phyloP scores from a whole-genome alignment of 2,329 filamentous ascomycete genomes.

The Cladorrhinum sp. region DNA sequence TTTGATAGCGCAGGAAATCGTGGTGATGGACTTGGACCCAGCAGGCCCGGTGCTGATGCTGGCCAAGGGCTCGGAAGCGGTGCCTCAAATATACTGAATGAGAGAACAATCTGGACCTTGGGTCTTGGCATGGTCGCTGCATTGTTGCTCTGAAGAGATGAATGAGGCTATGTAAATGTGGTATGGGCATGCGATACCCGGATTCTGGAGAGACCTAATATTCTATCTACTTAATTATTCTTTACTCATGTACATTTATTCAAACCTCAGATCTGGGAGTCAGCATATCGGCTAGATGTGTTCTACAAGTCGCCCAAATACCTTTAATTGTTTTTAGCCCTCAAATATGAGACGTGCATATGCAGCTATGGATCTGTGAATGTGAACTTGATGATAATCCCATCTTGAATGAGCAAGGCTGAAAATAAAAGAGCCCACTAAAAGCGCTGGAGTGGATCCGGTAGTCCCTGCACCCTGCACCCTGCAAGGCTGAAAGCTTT shows the following conservation, averaged over 20 bases:
- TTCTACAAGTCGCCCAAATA: no score
- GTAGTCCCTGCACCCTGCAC: slow-evolving; percentile 4
- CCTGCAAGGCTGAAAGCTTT: slow-evolving; percentile 25
- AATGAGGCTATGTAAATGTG: neutral
- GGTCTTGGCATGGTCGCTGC: slow-evolving; percentile 32
- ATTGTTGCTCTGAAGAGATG: slow-evolving; percentile 29
- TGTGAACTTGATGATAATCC: neutral
- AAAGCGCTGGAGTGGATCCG: slow-evolving; percentile 9
- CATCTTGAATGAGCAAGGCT: slow-evolving; percentile 7
- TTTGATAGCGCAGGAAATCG: slow-evolving; percentile 13
- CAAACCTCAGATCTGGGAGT: no score
- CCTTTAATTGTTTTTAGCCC: no score
- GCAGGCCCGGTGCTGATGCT: slow-evolving; percentile 13
- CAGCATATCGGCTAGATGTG: no score
- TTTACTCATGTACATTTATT: neutral
- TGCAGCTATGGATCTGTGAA: neutral
- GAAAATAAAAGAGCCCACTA: slow-evolving; percentile 6
- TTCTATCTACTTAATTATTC: neutral
- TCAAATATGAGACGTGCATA: no score
- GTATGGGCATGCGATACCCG: slow-evolving; percentile 1
- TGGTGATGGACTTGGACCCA: slow-evolving; percentile 19
- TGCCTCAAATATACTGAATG: slow-evolving; percentile 32
- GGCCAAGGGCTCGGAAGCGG: slow-evolving; percentile 32
- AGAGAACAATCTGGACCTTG: slow-evolving; percentile 34
- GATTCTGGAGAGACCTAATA: neutral